Conservation (phyloP, 129 eudicot genomes). For the Saussurea involucrata region DNA sequence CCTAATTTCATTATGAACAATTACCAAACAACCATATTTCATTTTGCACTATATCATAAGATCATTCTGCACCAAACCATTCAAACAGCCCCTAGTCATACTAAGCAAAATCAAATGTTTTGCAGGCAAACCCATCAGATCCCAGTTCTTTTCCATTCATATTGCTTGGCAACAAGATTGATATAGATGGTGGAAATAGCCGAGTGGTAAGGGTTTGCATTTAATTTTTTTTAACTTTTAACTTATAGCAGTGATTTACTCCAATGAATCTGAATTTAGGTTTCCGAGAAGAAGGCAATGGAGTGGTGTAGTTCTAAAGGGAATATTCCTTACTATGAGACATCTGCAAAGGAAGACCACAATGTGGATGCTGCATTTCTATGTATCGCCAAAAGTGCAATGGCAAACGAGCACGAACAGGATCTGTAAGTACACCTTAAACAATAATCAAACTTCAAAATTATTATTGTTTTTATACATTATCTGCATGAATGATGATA, state of each 20-base stretch:
- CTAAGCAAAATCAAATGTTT: conserved; percentile 13
- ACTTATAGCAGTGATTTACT: neutral
- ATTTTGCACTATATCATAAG: too few species aligned
- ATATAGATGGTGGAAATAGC: conserved; percentile 93
- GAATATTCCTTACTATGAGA: conserved; percentile 84
- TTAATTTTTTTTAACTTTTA: neutral
- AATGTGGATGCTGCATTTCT: conserved; percentile 81
- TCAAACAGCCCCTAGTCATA: too few species aligned
- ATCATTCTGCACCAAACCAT: too few species aligned
- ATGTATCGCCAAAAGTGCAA: conserved; percentile 67
- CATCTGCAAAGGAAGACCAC: conserved; percentile 88
- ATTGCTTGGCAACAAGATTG: conserved; percentile 86
- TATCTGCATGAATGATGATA: neutral
- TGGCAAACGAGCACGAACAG: conserved; percentile 79
- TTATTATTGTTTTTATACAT: neutral
- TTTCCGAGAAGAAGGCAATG: conserved; percentile 73
- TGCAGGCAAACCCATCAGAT: conserved; percentile 87
- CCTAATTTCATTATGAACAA: too few species aligned
- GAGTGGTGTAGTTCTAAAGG: conserved; percentile 95
- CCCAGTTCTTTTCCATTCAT: conserved; percentile 73
- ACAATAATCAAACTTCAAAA: neutral
- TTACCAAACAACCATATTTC: too few species aligned
- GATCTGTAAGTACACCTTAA: conserved; percentile 60
- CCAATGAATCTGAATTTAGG: conserved; percentile 32
- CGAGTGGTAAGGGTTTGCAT: conserved; percentile 57